phyloP scores from a whole-genome alignment of 2,329 filamentous ascomycete genomes.

The Colletotrichum coccodes region DNA sequence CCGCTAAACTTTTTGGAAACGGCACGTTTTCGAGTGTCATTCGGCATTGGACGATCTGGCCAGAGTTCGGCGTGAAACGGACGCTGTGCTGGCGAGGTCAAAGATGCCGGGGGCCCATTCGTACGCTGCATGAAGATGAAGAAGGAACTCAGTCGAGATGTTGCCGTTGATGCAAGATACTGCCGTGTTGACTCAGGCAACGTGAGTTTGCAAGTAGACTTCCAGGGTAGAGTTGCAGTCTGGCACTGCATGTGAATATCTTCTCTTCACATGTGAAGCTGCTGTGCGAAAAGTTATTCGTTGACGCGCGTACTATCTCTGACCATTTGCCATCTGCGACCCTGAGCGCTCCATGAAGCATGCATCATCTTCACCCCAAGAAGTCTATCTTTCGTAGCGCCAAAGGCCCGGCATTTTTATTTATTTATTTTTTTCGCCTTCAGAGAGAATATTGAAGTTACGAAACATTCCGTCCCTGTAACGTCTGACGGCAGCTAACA shows the following conservation, averaged over 20 bases:
- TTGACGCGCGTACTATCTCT: not conserved
- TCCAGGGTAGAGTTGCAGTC: not conserved
- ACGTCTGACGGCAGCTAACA: not conserved
- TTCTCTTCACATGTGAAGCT: not conserved
- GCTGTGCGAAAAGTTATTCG: not conserved
- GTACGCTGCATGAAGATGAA: too few species aligned
- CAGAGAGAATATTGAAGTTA: too few species aligned
- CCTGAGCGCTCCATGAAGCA: too few species aligned
- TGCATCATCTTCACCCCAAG: too few species aligned
- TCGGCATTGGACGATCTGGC: slow-evolving; percentile 4
- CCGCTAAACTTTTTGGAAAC: not conserved
- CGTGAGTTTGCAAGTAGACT: not conserved
- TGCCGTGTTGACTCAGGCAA: not conserved
- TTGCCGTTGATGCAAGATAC: not conserved
- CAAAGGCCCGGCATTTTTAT: not conserved
- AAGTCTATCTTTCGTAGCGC: not conserved
- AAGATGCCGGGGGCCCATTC: not conserved
- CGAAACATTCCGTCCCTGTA: too few species aligned
- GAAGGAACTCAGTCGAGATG: not conserved
- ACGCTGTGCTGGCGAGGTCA: not conserved
- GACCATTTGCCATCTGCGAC: not conserved
- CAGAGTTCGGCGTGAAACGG: not conserved
- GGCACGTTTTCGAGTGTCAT: not conserved
- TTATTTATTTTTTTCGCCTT: too few species aligned
- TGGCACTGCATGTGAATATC: not conserved